A percentile compares a stretch with the other conserved stretches of the same genome.
Conservation (phyloP, 2,329 filamentous ascomycete species). For the Hansfordia pulvinata region DNA sequence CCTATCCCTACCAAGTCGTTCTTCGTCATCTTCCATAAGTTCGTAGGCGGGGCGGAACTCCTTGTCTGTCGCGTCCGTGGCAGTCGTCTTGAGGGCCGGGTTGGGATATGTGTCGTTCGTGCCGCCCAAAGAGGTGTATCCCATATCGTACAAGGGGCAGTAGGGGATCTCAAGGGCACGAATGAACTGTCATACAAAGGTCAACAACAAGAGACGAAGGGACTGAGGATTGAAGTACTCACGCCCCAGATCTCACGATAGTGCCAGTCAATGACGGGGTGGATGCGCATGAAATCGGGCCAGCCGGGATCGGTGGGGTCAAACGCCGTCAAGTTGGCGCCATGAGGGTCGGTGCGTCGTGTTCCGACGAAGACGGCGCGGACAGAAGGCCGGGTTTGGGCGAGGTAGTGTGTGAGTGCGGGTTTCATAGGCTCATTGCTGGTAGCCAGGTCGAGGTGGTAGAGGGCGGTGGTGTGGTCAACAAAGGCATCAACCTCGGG, state of each 20-base stretch:
- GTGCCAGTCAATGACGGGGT: conserved; percentile 96
- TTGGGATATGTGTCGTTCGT: conserved; percentile 83
- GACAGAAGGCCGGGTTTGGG: conserved; percentile 46
- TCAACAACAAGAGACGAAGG: conserved; percentile 1
- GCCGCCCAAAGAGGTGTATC: conserved; percentile 88
- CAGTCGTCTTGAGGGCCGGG: conserved; percentile 45
- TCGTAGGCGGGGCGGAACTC: conserved; percentile 63
- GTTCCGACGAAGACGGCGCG: conserved; percentile 81
- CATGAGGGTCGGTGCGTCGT: conserved; percentile 82
- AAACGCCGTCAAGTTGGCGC: conserved; percentile 65
- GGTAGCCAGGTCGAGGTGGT: conserved; percentile 62
- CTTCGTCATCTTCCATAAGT: conserved; percentile 59
- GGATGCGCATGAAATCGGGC: conserved; percentile 84
- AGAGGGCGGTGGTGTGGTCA: conserved; percentile 44
- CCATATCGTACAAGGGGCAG: conserved; percentile 72
- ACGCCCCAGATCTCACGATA: conserved; percentile 92
- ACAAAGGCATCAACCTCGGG: conserved; percentile 80
- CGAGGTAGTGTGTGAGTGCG: conserved; percentile 66
- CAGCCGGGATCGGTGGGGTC: conserved; percentile 79
- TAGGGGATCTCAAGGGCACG: conserved; percentile 69
- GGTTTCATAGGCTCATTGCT: conserved; percentile 70
- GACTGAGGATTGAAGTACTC: conserved; percentile 23
- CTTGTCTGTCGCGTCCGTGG: conserved; percentile 6
- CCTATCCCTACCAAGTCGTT: conserved; percentile 61
- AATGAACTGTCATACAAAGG: conserved; percentile 46